A percentile compares a stretch with the other conserved stretches of the same genome.
Conservation (phyloP, 1,284 basidiomycete species). For the Sphagnurus paluster region DNA sequence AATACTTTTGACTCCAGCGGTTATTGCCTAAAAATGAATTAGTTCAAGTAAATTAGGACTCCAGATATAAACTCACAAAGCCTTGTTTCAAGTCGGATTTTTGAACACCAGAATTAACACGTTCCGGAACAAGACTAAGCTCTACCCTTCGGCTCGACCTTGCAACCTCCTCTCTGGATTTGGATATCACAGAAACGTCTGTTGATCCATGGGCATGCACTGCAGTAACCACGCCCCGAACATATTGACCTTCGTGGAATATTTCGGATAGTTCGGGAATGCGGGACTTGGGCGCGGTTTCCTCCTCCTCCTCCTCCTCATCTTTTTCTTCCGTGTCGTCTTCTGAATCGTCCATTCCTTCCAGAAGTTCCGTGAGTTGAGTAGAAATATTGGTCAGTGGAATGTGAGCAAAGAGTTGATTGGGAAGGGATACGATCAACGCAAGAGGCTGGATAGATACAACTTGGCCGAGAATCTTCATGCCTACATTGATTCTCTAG, state of each 20-base stretch:
- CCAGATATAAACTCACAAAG: constrained; percentile 52
- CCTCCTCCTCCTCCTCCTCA: constrained; percentile 44
- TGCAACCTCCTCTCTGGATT: constrained; percentile 63
- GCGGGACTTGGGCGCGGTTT: constrained; percentile 31
- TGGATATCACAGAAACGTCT: constrained; percentile 54
- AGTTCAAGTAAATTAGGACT: constrained; percentile 15
- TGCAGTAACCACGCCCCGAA: constrained; percentile 76
- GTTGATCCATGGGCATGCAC: constrained; percentile 65
- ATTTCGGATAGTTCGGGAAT: constrained; percentile 75
- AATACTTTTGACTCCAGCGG: constrained; percentile 78
- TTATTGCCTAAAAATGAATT: constrained; percentile 54
- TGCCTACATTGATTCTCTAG: constrained; percentile 82
- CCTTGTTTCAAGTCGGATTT: constrained; percentile 79
- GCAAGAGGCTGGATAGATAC: constrained; percentile 88
- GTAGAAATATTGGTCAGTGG: constrained; percentile 95
- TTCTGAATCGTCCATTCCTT: constrained; percentile 58
- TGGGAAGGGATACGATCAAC: constrained; percentile 90
- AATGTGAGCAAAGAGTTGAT: constrained; percentile 93
- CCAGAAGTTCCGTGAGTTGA: constrained; percentile 75
- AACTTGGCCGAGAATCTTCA: constrained; percentile 87
- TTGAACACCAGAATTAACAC: constrained; percentile 82
- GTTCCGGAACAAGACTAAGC: constrained; percentile 81
- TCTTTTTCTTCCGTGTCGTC: constrained; percentile 46
- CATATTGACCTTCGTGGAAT: constrained; percentile 85
- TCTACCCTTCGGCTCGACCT: constrained; percentile 82